Base-by-base conservation (phyloP, 495 filamentous ascomycete genomes). In the Daldinia vernicosa region DNA sequence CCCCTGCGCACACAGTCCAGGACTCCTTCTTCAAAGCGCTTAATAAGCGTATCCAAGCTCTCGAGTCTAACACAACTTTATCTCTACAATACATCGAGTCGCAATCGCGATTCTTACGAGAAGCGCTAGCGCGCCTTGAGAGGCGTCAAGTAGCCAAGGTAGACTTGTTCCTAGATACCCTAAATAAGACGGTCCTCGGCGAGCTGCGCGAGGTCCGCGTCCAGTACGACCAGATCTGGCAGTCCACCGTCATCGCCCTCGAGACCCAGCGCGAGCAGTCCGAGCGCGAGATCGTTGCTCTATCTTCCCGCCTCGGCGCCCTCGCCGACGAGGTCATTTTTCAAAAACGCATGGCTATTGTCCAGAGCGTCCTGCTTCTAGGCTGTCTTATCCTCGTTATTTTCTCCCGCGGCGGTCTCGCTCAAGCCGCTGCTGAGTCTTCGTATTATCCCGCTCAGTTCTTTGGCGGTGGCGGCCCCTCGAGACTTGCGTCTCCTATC, bases 21-120 rank as follows among this genome's bases (percentile, higher is more conserved):
- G 95, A 98, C 78, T 93, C 91, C 7, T 98, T 99, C 81, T 99
- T 97, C 86, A 98, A 98, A 79, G 93, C 93, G 6, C 89, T 99
- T 4, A 92, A 93, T 67, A 97, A 98, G 77, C 92, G 95, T 40
- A 87, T 99, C 6, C 91, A 94, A 72, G 87, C 91, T 67, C 89
- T 99, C 14, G 95, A 99, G 78, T 87, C 92, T 22, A 98, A 98
- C 79, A 93, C 93, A 6, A 95, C 94, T 2, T 84, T 99, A 28
- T 97, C 94, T 0, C 86, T 99, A 3, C 92, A 97, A 72, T 99
- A 98, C 76, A 98, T 99, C 70, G 94, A 98, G 81, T 92, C 95
- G 56, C 95, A 99, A 76, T 98, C 95, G 15, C 89, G 89, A 47
- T 92, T 97, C 59, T 85, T 99, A 3, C 92, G 94, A 17, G 93